A percentile compares a stretch with the other conserved stretches of the same genome.
phyloP scores from a whole-genome alignment of 331 rosid genomes.

The Dryas integrifolia region DNA sequence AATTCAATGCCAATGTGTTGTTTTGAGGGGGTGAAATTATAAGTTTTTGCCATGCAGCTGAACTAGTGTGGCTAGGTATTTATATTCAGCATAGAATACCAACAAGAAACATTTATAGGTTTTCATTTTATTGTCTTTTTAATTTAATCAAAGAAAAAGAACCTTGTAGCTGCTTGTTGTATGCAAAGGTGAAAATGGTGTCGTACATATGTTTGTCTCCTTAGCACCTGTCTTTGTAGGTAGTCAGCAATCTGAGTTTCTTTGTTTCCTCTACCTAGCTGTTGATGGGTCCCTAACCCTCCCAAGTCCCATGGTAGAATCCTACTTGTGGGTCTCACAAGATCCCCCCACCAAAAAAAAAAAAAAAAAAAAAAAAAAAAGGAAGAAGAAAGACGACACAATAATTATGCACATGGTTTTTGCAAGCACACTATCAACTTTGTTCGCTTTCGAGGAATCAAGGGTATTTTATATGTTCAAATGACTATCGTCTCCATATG shows the following conservation, averaged over 20 bases:
- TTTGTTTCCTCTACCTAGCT: background rate
- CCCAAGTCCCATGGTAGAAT: no score
- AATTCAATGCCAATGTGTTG: background rate
- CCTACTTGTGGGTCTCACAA: no score
- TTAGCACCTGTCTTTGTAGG: background rate
- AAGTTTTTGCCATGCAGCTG: conserved; percentile 1
- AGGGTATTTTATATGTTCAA: no score
- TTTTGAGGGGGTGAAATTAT: background rate
- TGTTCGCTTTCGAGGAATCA: no score
- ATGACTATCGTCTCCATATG: no score
- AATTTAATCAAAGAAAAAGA: background rate
- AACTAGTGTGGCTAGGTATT: conserved; percentile 6
- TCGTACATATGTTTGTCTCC: background rate
- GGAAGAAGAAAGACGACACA: no score
- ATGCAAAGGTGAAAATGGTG: conserved; percentile 11
- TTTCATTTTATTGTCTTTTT: background rate
- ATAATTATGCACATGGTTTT: no score
- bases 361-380: no score
- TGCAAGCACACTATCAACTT: no score
- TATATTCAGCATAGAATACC: conserved; percentile 9
- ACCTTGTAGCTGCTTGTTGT: conserved; percentile 4
- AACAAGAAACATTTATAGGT: conserved; percentile 2
- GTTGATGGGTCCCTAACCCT: no score
- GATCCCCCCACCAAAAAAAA: no score
- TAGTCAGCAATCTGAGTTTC: background rate